A percentile compares a stretch with the other conserved stretches of the same genome.
phyloP scores from a whole-genome alignment of 768 basidiomycete species.

The Hericium alpestre region DNA sequence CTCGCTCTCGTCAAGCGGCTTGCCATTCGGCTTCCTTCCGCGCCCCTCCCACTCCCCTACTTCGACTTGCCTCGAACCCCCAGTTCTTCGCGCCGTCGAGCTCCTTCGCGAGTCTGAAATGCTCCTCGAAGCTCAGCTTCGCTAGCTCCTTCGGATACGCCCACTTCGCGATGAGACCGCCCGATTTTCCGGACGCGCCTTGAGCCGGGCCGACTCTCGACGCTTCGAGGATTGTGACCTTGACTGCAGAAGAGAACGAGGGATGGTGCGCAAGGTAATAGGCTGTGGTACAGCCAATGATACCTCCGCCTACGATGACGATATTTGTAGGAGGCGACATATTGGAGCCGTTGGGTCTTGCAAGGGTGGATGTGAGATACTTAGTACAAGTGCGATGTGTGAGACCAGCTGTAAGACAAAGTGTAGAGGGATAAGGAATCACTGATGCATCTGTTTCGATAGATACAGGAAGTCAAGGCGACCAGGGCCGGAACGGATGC shows the following conservation, averaged over 20 bases:
- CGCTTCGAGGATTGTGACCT: conserved; percentile 62
- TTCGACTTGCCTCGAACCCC: conserved; percentile 74
- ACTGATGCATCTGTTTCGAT: background rate
- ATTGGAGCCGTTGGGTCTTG: background rate
- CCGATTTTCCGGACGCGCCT: conserved; percentile 78
- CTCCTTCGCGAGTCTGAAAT: conserved; percentile 58
- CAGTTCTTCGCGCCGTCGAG: conserved; percentile 63
- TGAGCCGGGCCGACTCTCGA: conserved; percentile 58
- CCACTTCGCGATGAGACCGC: conserved; percentile 79
- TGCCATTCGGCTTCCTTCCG: conserved; percentile 26
- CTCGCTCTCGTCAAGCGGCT: conserved; percentile 24
- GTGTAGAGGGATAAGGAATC: background rate
- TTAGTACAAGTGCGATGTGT: background rate
- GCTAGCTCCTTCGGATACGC: conserved; percentile 67
- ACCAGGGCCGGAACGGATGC: background rate
- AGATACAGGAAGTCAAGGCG: background rate
- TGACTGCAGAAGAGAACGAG: conserved; percentile 26
- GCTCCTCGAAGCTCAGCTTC: conserved; percentile 62
- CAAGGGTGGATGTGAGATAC: background rate
- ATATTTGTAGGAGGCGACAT: conserved; percentile 27
- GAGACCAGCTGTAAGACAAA: background rate
- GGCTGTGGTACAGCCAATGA: conserved; percentile 76
- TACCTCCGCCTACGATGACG: conserved; percentile 77
- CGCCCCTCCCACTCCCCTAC: conserved; percentile 67
- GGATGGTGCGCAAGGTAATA: conserved; percentile 66